A percentile compares a stretch with the other conserved stretches of the same genome.
phyloP scores from a whole-genome alignment of 805 yeast species.

The Scheffersomyces stipitis region DNA sequence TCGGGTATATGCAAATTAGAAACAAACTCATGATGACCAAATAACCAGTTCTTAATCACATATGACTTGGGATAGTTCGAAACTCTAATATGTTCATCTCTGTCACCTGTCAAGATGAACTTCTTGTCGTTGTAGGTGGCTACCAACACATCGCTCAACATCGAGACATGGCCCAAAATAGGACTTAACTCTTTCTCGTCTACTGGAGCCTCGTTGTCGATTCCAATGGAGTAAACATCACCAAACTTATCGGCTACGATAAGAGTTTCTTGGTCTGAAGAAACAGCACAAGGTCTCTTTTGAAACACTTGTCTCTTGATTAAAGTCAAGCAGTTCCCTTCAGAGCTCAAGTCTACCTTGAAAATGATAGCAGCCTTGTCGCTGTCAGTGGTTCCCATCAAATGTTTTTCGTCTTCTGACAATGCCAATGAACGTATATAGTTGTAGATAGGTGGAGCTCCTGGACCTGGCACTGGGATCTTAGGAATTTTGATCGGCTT shows the following conservation, averaged over 20 bases:
- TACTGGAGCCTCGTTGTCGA: slow-evolving; percentile 35
- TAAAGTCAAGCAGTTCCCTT: slow-evolving; percentile 46
- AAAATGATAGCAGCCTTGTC: slow-evolving; percentile 79
- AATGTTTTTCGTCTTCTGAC: slow-evolving; percentile 47
- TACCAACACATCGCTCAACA: slow-evolving; percentile 77
- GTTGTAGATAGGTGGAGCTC: slow-evolving; percentile 66
- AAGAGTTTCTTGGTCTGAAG: slow-evolving; percentile 51
- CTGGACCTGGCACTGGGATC: slow-evolving; percentile 63
- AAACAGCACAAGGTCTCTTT: slow-evolving; percentile 87
- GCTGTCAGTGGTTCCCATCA: slow-evolving; percentile 75
- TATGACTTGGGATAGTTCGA: slow-evolving; percentile 76
- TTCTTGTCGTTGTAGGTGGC: slow-evolving; percentile 41
- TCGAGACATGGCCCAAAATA: slow-evolving; percentile 91
- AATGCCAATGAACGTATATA: slow-evolving; percentile 65
- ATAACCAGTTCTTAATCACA: slow-evolving; percentile 77
- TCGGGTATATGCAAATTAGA: slow-evolving; percentile 60
- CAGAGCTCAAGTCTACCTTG: slow-evolving; percentile 32
- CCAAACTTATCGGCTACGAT: slow-evolving; percentile 94
- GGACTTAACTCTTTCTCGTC: slow-evolving; percentile 56
- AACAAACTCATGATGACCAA: slow-evolving; percentile 84
- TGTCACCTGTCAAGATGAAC: slow-evolving; percentile 75
- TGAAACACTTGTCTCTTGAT: slow-evolving; percentile 77
- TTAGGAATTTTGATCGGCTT: slow-evolving; percentile 42
- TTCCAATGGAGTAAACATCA: slow-evolving; percentile 72
- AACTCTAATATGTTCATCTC: slow-evolving; percentile 94